These are phyloP conservation scores for Echium plantagineum DNA, from an alignment of 257 asterid genomes.

Conservation along the genomic window DNA sequence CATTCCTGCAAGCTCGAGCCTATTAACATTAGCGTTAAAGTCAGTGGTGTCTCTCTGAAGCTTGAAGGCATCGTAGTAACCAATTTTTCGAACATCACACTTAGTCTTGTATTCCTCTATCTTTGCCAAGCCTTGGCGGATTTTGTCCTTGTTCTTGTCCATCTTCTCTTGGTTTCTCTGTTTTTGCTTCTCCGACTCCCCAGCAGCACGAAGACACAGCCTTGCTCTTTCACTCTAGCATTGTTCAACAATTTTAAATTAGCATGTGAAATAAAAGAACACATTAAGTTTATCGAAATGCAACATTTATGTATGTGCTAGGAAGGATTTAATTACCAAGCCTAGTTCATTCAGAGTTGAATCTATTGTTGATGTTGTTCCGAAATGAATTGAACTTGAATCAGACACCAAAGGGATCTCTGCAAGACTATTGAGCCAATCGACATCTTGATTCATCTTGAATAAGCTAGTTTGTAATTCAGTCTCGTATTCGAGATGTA, in stretches of 20 bases:
- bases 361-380: constrained; percentile 18
- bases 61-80: constrained; percentile 76
- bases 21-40: constrained; percentile 51
- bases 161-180: constrained; percentile 42
- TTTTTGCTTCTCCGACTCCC: constrained; percentile 66
- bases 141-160: constrained; percentile 36
- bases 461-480: constrained; percentile 48
- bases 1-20: constrained; percentile 58
- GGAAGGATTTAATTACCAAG: constrained; percentile 34
- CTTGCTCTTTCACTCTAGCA: constrained; percentile 62
- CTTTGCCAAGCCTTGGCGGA: constrained; percentile 33
- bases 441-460: constrained; percentile 49
- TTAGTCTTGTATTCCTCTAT: constrained; percentile 53
- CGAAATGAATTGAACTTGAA: constrained; percentile 18
- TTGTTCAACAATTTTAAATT: background rate
- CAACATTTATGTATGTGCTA: no score
- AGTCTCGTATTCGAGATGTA: constrained; percentile 43
- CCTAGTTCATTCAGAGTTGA: constrained; percentile 56
- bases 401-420: constrained; percentile 56
- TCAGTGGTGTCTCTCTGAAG: constrained; percentile 43
- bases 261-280: background rate
- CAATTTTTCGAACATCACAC: constrained; percentile 58
- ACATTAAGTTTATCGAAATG: background rate
- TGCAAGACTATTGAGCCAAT: constrained; percentile 32
- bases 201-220: constrained; percentile 80